phyloP scores from a whole-genome alignment of 148 eudicot species.

The Camellia sinensis region DNA sequence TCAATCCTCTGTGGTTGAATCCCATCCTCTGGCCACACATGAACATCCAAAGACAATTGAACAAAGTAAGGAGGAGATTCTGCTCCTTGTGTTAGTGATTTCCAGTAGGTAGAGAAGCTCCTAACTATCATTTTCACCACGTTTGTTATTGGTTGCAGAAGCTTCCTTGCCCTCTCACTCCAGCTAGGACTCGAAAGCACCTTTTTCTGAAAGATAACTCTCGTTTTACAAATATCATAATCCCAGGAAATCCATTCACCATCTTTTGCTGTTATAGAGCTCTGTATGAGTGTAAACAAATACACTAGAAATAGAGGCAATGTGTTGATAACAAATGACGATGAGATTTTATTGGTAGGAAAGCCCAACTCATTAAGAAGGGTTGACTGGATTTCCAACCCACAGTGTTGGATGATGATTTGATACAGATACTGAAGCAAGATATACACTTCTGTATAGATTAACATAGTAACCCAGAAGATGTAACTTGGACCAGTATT shows the following conservation, averaged over 20 bases:
- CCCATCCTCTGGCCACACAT: constrained; percentile 89
- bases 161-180: constrained; percentile 40
- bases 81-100: constrained; percentile 78
- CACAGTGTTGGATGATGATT: constrained; percentile 89
- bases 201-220: constrained; percentile 28
- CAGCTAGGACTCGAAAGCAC: constrained; percentile 40
- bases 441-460: constrained; percentile 76
- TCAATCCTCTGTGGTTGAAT: constrained; percentile 91
- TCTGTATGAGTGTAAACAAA: constrained; percentile 85
- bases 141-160: constrained; percentile 43
- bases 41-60: constrained; percentile 81
- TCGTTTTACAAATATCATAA: constrained; percentile 33
- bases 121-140: constrained; percentile 40
- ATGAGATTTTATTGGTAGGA: constrained; percentile 57
- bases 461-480: constrained; percentile 85
- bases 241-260: constrained; percentile 69
- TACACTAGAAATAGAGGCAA: constrained; percentile 78
- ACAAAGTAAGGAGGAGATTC: constrained; percentile 94
- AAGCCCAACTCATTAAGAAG: constrained; percentile 70
- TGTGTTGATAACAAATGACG: constrained; percentile 79
- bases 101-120: constrained; percentile 68
- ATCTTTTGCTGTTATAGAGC: constrained; percentile 90
- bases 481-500: constrained; percentile 76
- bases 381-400: constrained; percentile 51
- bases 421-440: constrained; percentile 82